Conservation (phyloP, 1,284 basidiomycete genomes). For the Leccinum holopus region DNA sequence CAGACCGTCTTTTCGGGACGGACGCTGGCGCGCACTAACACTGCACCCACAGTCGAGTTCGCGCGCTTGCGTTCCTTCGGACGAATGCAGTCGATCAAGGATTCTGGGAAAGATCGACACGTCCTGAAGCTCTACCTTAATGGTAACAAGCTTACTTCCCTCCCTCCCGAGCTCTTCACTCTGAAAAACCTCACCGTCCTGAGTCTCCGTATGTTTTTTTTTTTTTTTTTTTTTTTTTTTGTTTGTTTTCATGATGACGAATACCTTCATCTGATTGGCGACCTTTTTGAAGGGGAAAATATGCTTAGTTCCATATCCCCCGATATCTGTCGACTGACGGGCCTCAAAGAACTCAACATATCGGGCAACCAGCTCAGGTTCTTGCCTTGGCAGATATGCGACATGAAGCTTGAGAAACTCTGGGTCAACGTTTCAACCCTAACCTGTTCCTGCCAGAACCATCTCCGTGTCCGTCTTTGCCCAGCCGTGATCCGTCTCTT, state of each 20-base stretch:
- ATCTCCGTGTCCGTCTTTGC: no score
- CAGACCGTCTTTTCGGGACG: slow-evolving; percentile 25
- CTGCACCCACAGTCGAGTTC: slow-evolving; percentile 21
- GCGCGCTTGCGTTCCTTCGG: slow-evolving; percentile 28
- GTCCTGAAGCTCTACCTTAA: slow-evolving; percentile 36
- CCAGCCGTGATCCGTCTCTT: no score
- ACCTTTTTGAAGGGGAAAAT: slow-evolving; percentile 39
- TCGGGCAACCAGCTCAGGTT: slow-evolving; percentile 56
- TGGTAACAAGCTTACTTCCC: slow-evolving; percentile 25
- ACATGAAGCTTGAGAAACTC: no score
- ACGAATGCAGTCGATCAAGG: slow-evolving; percentile 33
- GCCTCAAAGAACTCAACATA: slow-evolving; percentile 61
- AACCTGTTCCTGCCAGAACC: no score
- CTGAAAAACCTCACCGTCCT: slow-evolving; percentile 12
- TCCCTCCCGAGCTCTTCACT: slow-evolving; percentile 30
- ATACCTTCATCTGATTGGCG: slow-evolving; percentile 5
- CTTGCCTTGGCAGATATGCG: no score
- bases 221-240: not conserved
- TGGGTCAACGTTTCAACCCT: no score
- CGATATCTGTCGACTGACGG: slow-evolving; percentile 54
- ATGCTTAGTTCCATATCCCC: slow-evolving; percentile 58
- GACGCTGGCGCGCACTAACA: slow-evolving; percentile 22
- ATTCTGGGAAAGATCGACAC: slow-evolving; percentile 34
- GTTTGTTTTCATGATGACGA: no score
- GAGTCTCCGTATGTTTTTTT: slow-evolving; percentile 30